Evolutionary conservation across 257 asterid species (phyloP), one percentile per base, ranked within the genome.

Genomic region (Striga asiatica): DNA sequence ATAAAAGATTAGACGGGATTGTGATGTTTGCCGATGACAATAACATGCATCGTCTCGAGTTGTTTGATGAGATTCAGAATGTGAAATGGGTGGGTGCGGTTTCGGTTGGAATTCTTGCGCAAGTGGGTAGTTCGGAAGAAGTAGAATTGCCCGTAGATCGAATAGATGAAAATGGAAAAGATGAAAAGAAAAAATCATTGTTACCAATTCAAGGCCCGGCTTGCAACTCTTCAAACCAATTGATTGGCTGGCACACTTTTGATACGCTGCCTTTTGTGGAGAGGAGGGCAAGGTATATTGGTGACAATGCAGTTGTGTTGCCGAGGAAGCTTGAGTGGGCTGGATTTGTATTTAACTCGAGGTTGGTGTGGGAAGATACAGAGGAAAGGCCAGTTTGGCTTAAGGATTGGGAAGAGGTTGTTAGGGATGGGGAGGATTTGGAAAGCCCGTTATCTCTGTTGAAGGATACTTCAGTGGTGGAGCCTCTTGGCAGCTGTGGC

Each of bases 401-500:
- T 51, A 79, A 72, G 71, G 95, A 84, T 53, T 77, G 80, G 74
- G 93, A 81, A 59, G 74, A 56, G 52, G 57, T 83, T 50, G 76
- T 56, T 12, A 69, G 64, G 27, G 65, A 74, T 60, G 81, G 74
- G 34, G 82, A 76, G 47, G 81, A 74, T 62, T 60, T 88, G 14
- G 91, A 82, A 69, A 82, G 74, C 64, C 95, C 99, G 0, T 48
- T 92, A 25, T 67, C 82, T 12, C 79, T 92, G 71, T 51, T 92
- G 58, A 85, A 71, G 76, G 94, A 88, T 60, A 65, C 74, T 53
- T 79, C 97, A 14, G 73, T 77, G 13, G 93, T 88, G 54, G 95
- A 92, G 71, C 99, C 99, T 66, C 97, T 92, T 38, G 97, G 99
- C 54, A 81, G 78, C 62, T 88, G 97, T 35, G 99, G 99, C 23